Base-by-base conservation (phyloP, 257 asterid species). In the Vinca minor region DNA sequence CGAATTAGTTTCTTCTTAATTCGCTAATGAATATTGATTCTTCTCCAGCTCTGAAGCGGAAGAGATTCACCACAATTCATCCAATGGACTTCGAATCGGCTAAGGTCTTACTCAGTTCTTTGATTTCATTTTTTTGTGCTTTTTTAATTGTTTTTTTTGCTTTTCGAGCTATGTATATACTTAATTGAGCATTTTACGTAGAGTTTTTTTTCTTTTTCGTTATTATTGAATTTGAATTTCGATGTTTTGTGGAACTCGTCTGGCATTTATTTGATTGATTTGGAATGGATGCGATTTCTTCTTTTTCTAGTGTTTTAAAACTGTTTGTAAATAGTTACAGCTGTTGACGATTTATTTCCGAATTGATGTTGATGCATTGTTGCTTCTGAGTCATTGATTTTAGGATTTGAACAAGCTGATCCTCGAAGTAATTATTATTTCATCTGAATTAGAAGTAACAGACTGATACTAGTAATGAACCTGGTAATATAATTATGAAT, bases 31-130 rank as follows among this genome's bases (percentile, higher is more conserved):
- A 61, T 60, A 13, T 72, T 68, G 96, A 85, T 81, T 87, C 83
- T 45, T 73, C 80, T 35, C 78, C 85, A 39, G 63, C 76, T 74
- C 63, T 63, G 60, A 93, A 93, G 76, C 89, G 92, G 18, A 77
- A 82, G 69, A 84, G 89, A 75, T 81, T 77, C 71, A 39, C 65
- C 41, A 73, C 83, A 35, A 73, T 77, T 64, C 67, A 83, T 59
- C 66, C 82, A 49, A 93, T 93, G 97, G 99, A 87, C 54, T 75
- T 77, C 41, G 86, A 85, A 71, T 79, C 84, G 1, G 94, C 88
- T 17, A 83, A 76, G 87, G 98, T 91, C 35, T n/a, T 42, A 17
- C 64, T 23, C 44, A 0, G 48, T 11, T 49, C 46, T 49, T 68
- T 14, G 26, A 10, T 23, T 26, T 39, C 7, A 7, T 35, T 2